Evolutionary conservation across 805 yeast genomes (phyloP), one percentile per base, ranked within the genome.

Genomic region (Monosporozyma aquatica): DNA sequence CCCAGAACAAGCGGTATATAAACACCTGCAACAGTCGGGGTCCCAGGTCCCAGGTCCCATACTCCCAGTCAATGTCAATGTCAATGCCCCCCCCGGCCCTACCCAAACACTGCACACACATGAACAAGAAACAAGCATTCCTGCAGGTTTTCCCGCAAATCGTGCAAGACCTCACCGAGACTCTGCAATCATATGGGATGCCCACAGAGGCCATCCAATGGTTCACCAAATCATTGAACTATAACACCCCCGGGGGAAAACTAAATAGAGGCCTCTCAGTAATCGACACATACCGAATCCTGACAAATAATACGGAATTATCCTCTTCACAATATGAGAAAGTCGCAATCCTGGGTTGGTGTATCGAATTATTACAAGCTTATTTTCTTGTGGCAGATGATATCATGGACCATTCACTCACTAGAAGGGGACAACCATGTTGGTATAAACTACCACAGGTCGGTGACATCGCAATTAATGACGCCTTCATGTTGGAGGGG

Each of bases 371-470:
- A 51, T 72, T 90, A 53, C 98, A 90, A 68, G 97, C 97, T 2
- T 92, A 86, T 64, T 92, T 92, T 72, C 74, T 92, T 56, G 97
- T 92, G 44, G 94, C 97, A 25, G 98, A 92, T 64, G 98, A 92
- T 63, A 92, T 92, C 79, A 92, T 92, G 98, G 98, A 92, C 65
- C 78, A 79, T 53, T 84, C 95, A 26, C 82, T 86, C 64, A 92
- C 98, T 33, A 84, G 98, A 74, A 82, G 98, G 65, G 98, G 97
- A 46, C 97, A 90, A 68, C 92, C 96, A 51, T 92, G 98, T 67
- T 92, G 98, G 98, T 92, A 87, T 71, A 78, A 73, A 59, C 74
- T 68, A 27, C 78, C 75, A 51, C 78, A 77, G 30, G 96, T 92
- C 46, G 86, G 85, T 32, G 87, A 87, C 62, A 82, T 92, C 61